phyloP scores from a whole-genome alignment of 768 basidiomycete genomes.

The Pleurotus cornucopiae region DNA sequence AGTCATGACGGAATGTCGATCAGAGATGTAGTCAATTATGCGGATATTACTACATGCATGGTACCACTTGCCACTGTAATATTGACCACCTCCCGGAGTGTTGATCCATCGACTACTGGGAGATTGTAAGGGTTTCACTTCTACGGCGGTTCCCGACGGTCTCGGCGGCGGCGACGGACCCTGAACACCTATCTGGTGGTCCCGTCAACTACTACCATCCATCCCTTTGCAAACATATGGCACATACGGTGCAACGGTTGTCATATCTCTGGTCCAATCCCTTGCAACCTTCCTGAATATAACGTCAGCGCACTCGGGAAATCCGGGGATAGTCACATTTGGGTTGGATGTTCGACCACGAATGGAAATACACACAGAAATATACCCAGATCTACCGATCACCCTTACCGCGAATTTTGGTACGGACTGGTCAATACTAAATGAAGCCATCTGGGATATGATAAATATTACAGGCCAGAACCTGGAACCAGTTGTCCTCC shows the following conservation, averaged over 20 bases:
- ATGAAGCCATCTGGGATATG: slow-evolving; percentile 8
- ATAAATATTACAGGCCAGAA: slow-evolving; percentile 16
- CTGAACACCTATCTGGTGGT: background rate
- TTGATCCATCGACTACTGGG: no score
- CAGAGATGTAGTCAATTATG: no score
- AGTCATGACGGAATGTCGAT: no score
- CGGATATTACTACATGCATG: no score
- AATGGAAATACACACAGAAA: slow-evolving; percentile 5
- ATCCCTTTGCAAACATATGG: slow-evolving; percentile 3
- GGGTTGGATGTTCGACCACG: slow-evolving; percentile 2
- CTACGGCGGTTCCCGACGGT: slow-evolving; percentile 2
- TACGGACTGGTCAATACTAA: background rate
- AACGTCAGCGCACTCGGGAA: slow-evolving; percentile 7
- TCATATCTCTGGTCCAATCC: background rate
- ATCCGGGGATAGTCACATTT: slow-evolving; percentile 2
- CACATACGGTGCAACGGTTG: slow-evolving; percentile 2
- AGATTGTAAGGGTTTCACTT: background rate
- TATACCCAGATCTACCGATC: slow-evolving; percentile 4
- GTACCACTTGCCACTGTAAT: no score
- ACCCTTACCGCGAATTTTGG: background rate
- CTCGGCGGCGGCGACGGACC: slow-evolving; percentile 5
- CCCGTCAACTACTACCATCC: slow-evolving; percentile 6
- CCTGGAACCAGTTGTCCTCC: slow-evolving; percentile 13
- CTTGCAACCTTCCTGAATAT: background rate
- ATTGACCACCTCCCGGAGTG: no score